These are phyloP conservation scores for Gaertneriomyces sp. DNA, from an alignment of 192 early-diverging fungal species.

Conservation along the genomic window DNA sequence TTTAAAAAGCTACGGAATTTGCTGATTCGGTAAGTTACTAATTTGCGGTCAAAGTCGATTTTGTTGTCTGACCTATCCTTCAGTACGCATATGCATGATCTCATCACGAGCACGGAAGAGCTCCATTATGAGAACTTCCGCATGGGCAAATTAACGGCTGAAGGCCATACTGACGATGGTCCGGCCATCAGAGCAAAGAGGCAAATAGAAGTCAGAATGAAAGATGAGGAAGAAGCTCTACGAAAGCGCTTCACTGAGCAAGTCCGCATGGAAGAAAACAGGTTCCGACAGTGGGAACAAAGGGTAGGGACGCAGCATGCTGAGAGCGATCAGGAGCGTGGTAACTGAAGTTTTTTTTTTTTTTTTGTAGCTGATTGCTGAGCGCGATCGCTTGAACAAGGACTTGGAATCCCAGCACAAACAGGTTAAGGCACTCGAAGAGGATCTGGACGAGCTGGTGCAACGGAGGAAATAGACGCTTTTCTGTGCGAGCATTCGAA, in stretches of 20 bases:
- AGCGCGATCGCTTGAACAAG: slow-evolving; percentile 97
- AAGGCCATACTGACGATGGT: slow-evolving; percentile 55
- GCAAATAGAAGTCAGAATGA: slow-evolving; percentile 84
- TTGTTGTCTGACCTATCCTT: not conserved
- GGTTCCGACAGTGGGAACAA: slow-evolving; percentile 99
- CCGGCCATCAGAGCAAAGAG: slow-evolving; percentile 76
- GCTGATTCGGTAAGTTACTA: slow-evolving; percentile 68
- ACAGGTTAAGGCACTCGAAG: slow-evolving; percentile 85
- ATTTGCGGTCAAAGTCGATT: not conserved
- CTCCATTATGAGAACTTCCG: slow-evolving; percentile 94
- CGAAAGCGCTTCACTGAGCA: slow-evolving; percentile 97
- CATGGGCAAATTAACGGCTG: slow-evolving; percentile 76
- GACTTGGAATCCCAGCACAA: slow-evolving; percentile 92
- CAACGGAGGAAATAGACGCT: slow-evolving; percentile 32
- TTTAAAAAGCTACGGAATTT: slow-evolving; percentile 96
- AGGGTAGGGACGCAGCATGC: slow-evolving; percentile 27
- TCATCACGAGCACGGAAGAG: slow-evolving; percentile 91
- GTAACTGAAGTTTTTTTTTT: slow-evolving; percentile 13
- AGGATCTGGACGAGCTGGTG: slow-evolving; percentile 63
- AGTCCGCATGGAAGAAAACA: slow-evolving; percentile 92
- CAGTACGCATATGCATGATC: slow-evolving; percentile 92
- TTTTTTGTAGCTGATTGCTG: slow-evolving; percentile 73
- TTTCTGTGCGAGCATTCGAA: too few species aligned
- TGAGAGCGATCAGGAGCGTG: not conserved
- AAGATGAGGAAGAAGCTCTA: slow-evolving; percentile 94